These are phyloP conservation scores for Geotrichum macrosporum DNA, from an alignment of 1,139 yeast genomes.

Conservation along the genomic window DNA sequence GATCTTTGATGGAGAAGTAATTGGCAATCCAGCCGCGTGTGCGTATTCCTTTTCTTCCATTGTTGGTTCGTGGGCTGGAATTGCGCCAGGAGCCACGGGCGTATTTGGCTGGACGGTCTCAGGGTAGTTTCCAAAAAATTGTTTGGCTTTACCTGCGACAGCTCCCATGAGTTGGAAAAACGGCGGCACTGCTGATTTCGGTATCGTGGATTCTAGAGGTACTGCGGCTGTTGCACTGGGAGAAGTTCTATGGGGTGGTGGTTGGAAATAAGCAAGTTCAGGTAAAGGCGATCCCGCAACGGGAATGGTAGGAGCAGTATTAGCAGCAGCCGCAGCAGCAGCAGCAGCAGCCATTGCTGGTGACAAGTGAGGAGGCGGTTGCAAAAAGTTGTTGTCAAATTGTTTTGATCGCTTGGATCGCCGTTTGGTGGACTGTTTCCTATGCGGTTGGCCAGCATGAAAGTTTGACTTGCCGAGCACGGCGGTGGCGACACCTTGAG, in stretches of 20 bases:
- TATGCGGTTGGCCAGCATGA: not conserved
- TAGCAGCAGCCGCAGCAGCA: no score
- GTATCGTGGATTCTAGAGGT: not conserved
- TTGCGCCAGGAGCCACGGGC: conserved; percentile 1
- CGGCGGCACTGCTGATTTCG: no score
- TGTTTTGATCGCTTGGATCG: no score
- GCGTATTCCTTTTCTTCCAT: no score
- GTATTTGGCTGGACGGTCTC: not conserved
- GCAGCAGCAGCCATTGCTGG: conserved; percentile 1
- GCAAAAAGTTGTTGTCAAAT: not conserved
- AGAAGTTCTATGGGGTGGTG: not conserved
- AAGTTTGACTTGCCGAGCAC: not conserved
- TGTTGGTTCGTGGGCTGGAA: conserved; percentile 1
- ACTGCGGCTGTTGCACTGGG: not conserved
- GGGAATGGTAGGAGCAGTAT: no score
- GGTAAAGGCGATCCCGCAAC: conserved; percentile 3
- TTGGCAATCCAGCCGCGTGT: no score
- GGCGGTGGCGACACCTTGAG: conserved; percentile 4
- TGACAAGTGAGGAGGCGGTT: not conserved
- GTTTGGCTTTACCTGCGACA: conserved; percentile 17
- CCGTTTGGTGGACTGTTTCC: conserved; percentile 2
- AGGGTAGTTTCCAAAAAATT: conserved; percentile 7
- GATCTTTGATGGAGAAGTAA: no score
- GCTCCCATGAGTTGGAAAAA: conserved; percentile 17
- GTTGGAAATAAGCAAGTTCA: conserved; percentile 2